These are phyloP conservation scores for Mycena sanguinolenta DNA, from an alignment of 768 basidiomycete species.

Conservation along the genomic window DNA sequence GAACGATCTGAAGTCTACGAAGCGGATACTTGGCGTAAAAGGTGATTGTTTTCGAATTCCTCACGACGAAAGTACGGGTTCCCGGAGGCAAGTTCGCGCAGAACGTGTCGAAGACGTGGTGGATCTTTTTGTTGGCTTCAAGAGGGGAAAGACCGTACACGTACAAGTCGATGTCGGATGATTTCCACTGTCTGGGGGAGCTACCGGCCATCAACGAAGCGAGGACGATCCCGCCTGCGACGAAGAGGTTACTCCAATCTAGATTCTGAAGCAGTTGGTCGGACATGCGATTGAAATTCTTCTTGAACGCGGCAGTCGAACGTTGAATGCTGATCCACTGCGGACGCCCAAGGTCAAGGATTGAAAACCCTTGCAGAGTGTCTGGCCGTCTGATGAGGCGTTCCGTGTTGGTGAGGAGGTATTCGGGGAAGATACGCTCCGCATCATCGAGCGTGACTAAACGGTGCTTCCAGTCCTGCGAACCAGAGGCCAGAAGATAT, in stretches of 20 bases:
- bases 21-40: constrained; percentile 29
- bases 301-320: constrained; percentile 15
- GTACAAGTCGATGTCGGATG: constrained; percentile 26
- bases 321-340: constrained; percentile 9
- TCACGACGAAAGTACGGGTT: constrained; percentile 9
- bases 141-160: constrained; percentile 13
- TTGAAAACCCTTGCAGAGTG: not conserved
- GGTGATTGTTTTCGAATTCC: constrained; percentile 29
- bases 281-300: constrained; percentile 3
- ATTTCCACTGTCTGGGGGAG: not conserved
- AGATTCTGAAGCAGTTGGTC: constrained; percentile 10
- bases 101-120: constrained; percentile 19
- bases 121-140: constrained; percentile 13
- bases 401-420: not conserved
- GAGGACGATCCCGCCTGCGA: constrained; percentile 29
- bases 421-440: constrained; percentile 11
- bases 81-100: constrained; percentile 8
- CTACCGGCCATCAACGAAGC: not conserved
- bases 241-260: constrained; percentile 23
- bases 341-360: not conserved
- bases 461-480: constrained; percentile 4
- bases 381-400: constrained; percentile 11
- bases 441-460: constrained; percentile 15
- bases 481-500: not conserved
- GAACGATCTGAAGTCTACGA: constrained; percentile 22